phyloP scores from a whole-genome alignment of 225 moss, liverwort and hornwort species.

The Takakia lepidozioides region DNA sequence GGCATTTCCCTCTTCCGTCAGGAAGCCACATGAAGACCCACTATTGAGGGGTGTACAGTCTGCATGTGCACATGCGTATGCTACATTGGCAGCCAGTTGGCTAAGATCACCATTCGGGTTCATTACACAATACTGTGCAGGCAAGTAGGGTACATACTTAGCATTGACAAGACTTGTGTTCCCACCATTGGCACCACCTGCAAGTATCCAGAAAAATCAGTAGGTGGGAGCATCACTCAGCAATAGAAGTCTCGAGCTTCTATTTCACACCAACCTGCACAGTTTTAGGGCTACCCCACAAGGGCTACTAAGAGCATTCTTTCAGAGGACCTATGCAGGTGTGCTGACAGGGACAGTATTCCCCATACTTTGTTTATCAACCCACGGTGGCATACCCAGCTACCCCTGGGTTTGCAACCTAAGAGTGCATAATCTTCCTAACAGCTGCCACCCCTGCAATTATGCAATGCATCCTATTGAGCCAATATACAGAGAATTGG shows the following conservation, averaged over 20 bases:
- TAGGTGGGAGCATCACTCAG: too few relatives aligned
- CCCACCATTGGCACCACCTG: constrained; percentile 22
- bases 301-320: constrained; percentile 9
- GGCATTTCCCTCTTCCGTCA: constrained; percentile 42
- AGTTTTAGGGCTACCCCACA: constrained; percentile 23
- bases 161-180: constrained; percentile 19
- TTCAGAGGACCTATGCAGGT: background rate
- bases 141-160: constrained; percentile 19
- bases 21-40: constrained; percentile 53
- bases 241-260: too few relatives aligned
- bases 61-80: constrained; percentile 58
- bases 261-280: too few relatives aligned
- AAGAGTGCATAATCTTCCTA: too few relatives aligned
- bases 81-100: constrained; percentile 25
- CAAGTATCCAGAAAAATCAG: background rate
- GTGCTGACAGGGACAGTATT: background rate
- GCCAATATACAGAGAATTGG: too few relatives aligned
- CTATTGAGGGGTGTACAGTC: constrained; percentile 55
- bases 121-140: constrained; percentile 60
- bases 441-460: background rate
- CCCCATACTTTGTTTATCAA: background rate
- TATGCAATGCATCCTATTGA: background rate
- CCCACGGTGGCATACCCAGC: background rate
- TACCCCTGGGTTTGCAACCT: background rate
- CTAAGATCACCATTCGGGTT: constrained; percentile 29